Base-by-base conservation (phyloP, 495 filamentous ascomycete species). In the Penicillium simplicissimum region DNA sequence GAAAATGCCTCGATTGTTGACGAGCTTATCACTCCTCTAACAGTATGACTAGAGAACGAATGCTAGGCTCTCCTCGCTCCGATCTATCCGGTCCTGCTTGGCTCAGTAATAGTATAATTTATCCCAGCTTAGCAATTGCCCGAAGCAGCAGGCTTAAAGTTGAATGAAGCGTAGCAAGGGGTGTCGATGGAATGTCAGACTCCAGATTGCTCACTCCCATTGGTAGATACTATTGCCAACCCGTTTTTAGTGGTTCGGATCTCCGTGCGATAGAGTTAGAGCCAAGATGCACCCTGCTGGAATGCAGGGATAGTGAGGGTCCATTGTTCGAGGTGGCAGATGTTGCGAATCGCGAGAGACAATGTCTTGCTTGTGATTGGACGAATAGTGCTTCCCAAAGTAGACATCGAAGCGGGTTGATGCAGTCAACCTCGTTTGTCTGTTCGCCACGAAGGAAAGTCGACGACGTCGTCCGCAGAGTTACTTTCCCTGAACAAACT, bases 291-390 rank as follows among this genome's bases (percentile, higher is more conserved):
- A 28, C 55, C 40, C 28, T 57, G 11, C 40, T n/a, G 34, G 56
- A 58, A 58, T 58, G 56, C 43, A 37, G 42, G 56, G 43, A 36
- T 9, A 8, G 23, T 45, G 1, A 23, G 33, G 9, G 31, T 19
- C 35, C 33, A 58, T 58, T 58, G 11, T 35, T 21, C 19, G 31
- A 31, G 43, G 56, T 58, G 56, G 56, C 56, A 49, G 33, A 31
- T 34, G 15, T 28, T 33, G 42, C 42, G 34, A 49, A n/a, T 28
- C 19, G 42, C 42, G 34, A 49, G 34, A 45, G 54, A 37, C 31
- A 34, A 21, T 6, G 6, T 33, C 17, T n/a, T 43, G 14, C 54
- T 8, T 35, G n/a, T 25, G 4, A 57, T 57, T 47, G 55, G 55
- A 31, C 21, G 55, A 34, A 42, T 57, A 55, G 28, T 57, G 15